Evolutionary conservation across 192 early-diverging fungal genomes (phyloP).

Genomic region (Backusella parvicylindrica): DNA sequence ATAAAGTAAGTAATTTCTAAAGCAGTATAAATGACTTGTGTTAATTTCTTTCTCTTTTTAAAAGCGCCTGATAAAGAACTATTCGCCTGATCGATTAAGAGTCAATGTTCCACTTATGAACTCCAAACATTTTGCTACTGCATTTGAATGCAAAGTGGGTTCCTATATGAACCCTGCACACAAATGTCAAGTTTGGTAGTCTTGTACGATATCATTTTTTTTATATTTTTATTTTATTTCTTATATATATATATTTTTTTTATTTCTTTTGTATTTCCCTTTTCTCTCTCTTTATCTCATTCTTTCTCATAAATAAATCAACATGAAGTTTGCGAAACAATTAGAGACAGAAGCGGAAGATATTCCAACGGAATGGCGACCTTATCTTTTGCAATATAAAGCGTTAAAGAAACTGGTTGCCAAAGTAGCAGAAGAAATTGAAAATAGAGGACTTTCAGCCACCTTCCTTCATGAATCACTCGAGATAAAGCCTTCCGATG

Average conservation of each 20-base stretch:
- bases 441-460: slow-evolving; percentile 41
- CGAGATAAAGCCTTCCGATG: neutral
- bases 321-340: slow-evolving; percentile 76
- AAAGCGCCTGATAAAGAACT: slow-evolving; percentile 38
- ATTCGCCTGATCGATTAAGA: slow-evolving; percentile 57
- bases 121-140: slow-evolving; percentile 56
- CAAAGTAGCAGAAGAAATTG: slow-evolving; percentile 66
- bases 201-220: neutral
- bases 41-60: neutral
- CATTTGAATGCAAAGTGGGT: slow-evolving; percentile 57
- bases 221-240: neutral
- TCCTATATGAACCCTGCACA: slow-evolving; percentile 62
- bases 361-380: slow-evolving; percentile 69
- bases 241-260: neutral
- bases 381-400: slow-evolving; percentile 76
- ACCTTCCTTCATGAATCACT: slow-evolving; percentile 25
- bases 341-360: slow-evolving; percentile 63
- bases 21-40: neutral
- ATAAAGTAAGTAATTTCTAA: neutral
- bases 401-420: slow-evolving; percentile 69
- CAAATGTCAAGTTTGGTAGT: slow-evolving; percentile 44
- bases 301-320: neutral
- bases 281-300: neutral
- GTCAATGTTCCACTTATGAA: slow-evolving; percentile 68
- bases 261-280: neutral